Evolutionary conservation across 2,329 filamentous ascomycete genomes (phyloP).

Genomic region (Botrytis galanthina): DNA sequence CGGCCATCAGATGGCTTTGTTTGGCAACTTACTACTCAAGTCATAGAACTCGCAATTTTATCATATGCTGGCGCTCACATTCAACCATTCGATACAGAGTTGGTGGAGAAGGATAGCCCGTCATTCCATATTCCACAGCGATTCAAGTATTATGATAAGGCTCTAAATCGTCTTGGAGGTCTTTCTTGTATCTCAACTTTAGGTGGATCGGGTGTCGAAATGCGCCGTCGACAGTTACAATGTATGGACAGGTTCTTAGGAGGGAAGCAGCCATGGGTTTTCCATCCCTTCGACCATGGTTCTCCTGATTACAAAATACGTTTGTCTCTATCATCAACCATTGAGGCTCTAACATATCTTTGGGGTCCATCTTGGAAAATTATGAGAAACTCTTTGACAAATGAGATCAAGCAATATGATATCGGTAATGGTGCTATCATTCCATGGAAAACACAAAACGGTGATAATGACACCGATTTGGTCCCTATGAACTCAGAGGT

Average conservation of each 20-base stretch:
- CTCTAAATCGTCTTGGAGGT: background rate
- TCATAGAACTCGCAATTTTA: slow-evolving; percentile 20
- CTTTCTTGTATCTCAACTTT: background rate
- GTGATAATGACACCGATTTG: too few species aligned
- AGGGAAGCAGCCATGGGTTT: slow-evolving; percentile 4
- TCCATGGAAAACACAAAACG: slow-evolving; percentile 16
- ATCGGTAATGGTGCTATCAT: slow-evolving; percentile 27
- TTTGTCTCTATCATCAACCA: slow-evolving; percentile 16
- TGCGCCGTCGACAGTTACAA: slow-evolving; percentile 6
- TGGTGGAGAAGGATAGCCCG: background rate
- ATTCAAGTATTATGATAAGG: slow-evolving; percentile 2
- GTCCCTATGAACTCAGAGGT: background rate
- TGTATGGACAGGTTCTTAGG: slow-evolving; percentile 10
- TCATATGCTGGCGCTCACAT: slow-evolving; percentile 27
- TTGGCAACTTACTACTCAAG: slow-evolving; percentile 21
- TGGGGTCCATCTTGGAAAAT: slow-evolving; percentile 25
- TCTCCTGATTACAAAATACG: background rate
- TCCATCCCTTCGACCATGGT: background rate
- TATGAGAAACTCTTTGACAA: background rate
- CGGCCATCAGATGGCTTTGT: background rate
- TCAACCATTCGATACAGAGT: slow-evolving; percentile 12
- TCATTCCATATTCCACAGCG: background rate
- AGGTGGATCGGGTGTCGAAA: background rate
- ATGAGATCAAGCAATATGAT: slow-evolving; percentile 22
- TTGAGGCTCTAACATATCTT: slow-evolving; percentile 20